Conservation (phyloP, 495 filamentous ascomycete species). For the Penicillium samsonianum region DNA sequence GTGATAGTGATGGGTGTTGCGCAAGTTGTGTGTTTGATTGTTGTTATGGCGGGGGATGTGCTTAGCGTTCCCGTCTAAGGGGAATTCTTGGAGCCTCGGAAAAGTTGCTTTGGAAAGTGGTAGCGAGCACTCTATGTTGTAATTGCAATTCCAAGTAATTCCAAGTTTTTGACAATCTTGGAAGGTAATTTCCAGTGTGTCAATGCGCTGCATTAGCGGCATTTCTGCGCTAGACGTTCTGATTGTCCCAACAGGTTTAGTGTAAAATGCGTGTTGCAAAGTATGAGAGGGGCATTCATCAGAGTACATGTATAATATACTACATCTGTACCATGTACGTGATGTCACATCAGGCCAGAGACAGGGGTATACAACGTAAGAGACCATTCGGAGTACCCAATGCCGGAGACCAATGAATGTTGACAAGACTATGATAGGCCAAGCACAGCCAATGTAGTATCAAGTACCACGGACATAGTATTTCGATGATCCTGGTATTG, state of each 20-base stretch:
- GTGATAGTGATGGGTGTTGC: slow-evolving; percentile 4
- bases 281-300: background rate
- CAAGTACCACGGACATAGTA: background rate
- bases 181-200: background rate
- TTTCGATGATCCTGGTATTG: too few species aligned
- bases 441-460: background rate
- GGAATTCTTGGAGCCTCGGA: background rate
- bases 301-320: too few species aligned
- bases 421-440: background rate
- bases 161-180: background rate
- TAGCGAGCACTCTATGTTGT: background rate
- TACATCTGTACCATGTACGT: background rate
- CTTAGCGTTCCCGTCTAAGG: background rate
- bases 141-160: background rate
- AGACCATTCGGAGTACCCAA: slow-evolving; percentile 6
- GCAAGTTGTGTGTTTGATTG: slow-evolving; percentile 15
- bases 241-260: background rate
- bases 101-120: background rate
- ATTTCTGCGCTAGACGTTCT: background rate
- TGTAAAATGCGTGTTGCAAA: background rate
- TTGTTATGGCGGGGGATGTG: background rate
- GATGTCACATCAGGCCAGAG: background rate
- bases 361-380: background rate
- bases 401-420: background rate
- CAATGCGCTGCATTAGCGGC: slow-evolving; percentile 8